Evolutionary conservation across 306 rosid genomes (phyloP), one percentile per base, ranked within the genome.

Genomic region (Begonia masoniana): DNA sequence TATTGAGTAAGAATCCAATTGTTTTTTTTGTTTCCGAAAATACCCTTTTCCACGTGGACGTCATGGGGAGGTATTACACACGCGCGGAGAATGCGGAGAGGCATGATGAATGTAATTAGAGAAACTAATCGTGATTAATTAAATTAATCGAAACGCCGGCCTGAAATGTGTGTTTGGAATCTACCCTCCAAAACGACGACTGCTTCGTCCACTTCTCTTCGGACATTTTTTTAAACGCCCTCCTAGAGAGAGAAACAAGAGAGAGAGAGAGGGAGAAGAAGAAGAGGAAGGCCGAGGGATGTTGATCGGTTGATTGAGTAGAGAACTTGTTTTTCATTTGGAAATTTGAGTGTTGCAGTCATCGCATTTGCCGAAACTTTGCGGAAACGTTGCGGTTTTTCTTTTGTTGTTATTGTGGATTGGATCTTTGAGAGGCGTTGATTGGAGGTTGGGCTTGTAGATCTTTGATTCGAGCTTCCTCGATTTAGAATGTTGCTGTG

Each of bases 81-180:
- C 55, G 48, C 55, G 48, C 39, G 5, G 9, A 12, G 12, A 2
- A 2, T 2, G 47, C 55, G 45, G 15, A 43, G 48, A 12, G 17
- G 0, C 10, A n/a, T 59, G n/a, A 15, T 15, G 39, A 31, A 31
- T 7, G 7, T 6, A 31, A 31, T 31, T 31, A 31, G 8, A 3
- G 39, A 31, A 31, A 6, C 9, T 31, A 31, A 31, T 31, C 39
- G 9, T 31, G 39, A 31, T 31, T 31, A 31, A 5, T 31, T 31
- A 31, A 52, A 19, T 15, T 31, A 50, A 60, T 41, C 7, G 15
- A 54, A 50, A 60, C 56, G 64, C 64, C 64, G 39, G 39, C 39
- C 39, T 4, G 39, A 31, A 6, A 31, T 60, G 4, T 46, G 43
- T n/a, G 31, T 47, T 23, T 46, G 62, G 31, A 58, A 26, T 23